Percentiles rank a stretch among this genome's conserved stretches.
Evolutionary conservation across 2,329 filamentous ascomycete species (phyloP).

Genomic region (Epichloe aotearoae): DNA sequence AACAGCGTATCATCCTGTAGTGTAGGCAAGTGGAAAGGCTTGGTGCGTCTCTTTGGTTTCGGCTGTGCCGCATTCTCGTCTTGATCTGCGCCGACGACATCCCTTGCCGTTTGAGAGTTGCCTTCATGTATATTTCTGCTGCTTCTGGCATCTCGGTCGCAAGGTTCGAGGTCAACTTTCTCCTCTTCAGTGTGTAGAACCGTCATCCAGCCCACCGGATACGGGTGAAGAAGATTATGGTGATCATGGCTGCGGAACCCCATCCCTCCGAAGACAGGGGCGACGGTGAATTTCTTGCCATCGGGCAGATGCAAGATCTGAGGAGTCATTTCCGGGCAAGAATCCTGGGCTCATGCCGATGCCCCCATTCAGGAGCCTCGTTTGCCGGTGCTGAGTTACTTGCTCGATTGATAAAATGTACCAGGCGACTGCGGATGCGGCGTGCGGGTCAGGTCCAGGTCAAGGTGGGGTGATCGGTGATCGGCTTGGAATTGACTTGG

Average conservation of each 20-base stretch:
- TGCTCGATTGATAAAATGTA: no score
- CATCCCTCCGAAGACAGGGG: conserved; percentile 80
- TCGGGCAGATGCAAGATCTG: conserved; percentile 63
- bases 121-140: neutral
- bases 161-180: conserved; percentile 3
- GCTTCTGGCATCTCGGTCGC: neutral
- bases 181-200: conserved; percentile 59
- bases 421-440: no score
- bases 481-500: no score
- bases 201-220: conserved; percentile 82
- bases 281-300: conserved; percentile 69
- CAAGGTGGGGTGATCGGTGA: no score
- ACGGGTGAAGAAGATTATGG: conserved; percentile 53
- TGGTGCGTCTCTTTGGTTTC: conserved; percentile 14
- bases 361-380: neutral
- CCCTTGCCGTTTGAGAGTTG: neutral
- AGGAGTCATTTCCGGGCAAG: conserved; percentile 18
- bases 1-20: conserved; percentile 70
- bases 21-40: conserved; percentile 55
- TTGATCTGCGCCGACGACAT: conserved; percentile 3
- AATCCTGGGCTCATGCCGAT: no score
- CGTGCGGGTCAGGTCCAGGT: no score
- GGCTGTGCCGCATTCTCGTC: conserved; percentile 14
- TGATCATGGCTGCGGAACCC: conserved; percentile 78
- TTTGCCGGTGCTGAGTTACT: neutral